phyloP scores from a whole-genome alignment of 2,329 filamentous ascomycete genomes.

The Zasmidium citrigriseum region DNA sequence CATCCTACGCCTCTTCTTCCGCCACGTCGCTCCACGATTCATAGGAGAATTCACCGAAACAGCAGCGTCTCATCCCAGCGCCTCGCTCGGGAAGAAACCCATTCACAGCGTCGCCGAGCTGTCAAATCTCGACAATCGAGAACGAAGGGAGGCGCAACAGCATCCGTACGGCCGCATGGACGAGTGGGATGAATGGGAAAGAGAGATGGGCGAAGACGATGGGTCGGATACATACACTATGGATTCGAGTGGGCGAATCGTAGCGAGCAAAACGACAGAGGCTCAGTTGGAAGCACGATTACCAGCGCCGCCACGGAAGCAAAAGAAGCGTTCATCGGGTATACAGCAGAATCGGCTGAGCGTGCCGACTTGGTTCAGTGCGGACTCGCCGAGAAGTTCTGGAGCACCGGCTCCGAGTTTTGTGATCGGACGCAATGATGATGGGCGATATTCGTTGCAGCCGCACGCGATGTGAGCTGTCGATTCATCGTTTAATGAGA shows the following conservation, averaged over 20 bases:
- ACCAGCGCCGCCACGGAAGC: background rate
- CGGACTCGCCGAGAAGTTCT: background rate
- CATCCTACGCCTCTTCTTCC: conserved; percentile 19
- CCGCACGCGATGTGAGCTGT: background rate
- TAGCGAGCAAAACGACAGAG: conserved; percentile 1
- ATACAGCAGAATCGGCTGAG: background rate
- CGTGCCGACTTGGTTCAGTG: conserved; percentile 1
- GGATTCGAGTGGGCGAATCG: conserved; percentile 8
- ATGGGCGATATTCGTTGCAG: conserved; percentile 5
- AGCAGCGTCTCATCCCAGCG: background rate
- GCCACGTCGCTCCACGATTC: conserved; percentile 17
- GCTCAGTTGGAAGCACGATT: background rate
- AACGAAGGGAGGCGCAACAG: conserved; percentile 1
- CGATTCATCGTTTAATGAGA: background rate
- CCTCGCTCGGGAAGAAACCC: conserved; percentile 2
- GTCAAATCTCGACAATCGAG: conserved; percentile 12
- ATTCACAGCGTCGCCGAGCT: conserved; percentile 14
- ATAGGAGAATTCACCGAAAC: conserved; percentile 15
- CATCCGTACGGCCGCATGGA: conserved; percentile 12
- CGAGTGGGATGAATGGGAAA: conserved; percentile 13
- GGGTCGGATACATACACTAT: conserved; percentile 16
- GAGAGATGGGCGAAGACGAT: conserved; percentile 9
- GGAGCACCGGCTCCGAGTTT: background rate
- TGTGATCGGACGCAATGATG: conserved; percentile 4
- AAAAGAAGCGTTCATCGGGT: background rate